Conservation (phyloP, 129 eudicot species). For the Lactuca sativa region DNA sequence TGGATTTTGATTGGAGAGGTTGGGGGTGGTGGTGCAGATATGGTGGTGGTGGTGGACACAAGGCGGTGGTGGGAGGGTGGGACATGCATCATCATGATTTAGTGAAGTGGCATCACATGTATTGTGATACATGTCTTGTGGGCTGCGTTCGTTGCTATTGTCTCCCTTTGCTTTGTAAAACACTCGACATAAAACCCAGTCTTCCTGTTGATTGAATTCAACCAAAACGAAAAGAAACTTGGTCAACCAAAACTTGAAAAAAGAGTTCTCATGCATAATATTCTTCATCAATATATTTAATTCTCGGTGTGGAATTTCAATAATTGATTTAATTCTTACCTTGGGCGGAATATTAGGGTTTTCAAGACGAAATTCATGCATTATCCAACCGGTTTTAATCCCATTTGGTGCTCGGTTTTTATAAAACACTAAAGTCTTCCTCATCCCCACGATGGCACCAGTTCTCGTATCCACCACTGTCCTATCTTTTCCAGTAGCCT, state of each 20-base stretch:
- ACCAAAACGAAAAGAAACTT: constrained; percentile 13
- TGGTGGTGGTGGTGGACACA: constrained; percentile 39
- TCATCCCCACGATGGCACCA: constrained; percentile 63
- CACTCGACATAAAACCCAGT: constrained; percentile 93
- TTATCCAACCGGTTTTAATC: constrained; percentile 88
- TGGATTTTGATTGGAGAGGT: constrained; percentile 20
- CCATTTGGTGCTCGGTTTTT: constrained; percentile 92
- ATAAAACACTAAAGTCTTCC: constrained; percentile 91
- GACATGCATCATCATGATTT: constrained; percentile 28
- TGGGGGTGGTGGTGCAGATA: constrained; percentile 13
- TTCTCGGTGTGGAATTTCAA: not conserved
- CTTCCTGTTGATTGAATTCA: constrained; percentile 61
- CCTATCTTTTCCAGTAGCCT: constrained; percentile 93
- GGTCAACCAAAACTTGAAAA: not conserved
- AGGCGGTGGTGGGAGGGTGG: constrained; percentile 25
- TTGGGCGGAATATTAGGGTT: constrained; percentile 77
- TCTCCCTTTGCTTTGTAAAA: constrained; percentile 75
- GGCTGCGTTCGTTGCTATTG: constrained; percentile 35
- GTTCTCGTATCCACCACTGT: constrained; percentile 56
- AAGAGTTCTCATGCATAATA: no score
- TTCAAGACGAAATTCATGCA: constrained; percentile 94
- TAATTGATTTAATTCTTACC: constrained; percentile 37
- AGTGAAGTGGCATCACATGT: constrained; percentile 28
- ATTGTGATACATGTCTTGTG: constrained; percentile 38
- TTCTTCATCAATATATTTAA: not conserved